These are phyloP conservation scores for Olyra latifolia DNA, from an alignment of 176 grass and related monocot genomes.

Conservation along the genomic window DNA sequence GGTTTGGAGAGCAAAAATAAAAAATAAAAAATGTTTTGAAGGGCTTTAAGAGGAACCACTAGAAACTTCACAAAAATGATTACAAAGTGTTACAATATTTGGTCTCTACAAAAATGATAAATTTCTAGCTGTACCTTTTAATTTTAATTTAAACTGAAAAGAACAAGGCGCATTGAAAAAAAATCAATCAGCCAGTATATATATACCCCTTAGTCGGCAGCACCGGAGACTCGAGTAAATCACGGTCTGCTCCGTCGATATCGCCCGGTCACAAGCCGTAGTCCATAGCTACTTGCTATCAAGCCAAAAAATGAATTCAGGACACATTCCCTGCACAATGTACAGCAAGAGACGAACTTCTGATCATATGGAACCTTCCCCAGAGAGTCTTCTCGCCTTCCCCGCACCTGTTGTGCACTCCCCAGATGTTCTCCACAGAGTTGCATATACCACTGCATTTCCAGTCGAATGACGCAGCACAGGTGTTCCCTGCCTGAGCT, in stretches of 20 bases:
- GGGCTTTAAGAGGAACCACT: too few relatives aligned
- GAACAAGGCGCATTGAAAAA: too few relatives aligned
- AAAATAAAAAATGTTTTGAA: too few relatives aligned
- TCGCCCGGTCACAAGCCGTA: not conserved
- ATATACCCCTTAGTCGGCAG: not conserved
- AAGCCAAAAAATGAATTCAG: conserved; percentile 30
- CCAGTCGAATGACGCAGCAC: conserved; percentile 82
- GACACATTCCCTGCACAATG: conserved; percentile 33
- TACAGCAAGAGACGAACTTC: conserved; percentile 18
- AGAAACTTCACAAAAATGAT: too few relatives aligned
- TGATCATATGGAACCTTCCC: not conserved
- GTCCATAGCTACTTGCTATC: conserved; percentile 30
- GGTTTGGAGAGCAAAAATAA: too few relatives aligned
- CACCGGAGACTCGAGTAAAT: conserved; percentile 48
- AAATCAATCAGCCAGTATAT: not conserved
- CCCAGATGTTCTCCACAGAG: conserved; percentile 67
- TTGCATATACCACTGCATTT: conserved; percentile 90
- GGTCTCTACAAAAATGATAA: too few relatives aligned
- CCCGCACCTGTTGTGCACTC: conserved; percentile 72
- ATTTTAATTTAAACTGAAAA: too few relatives aligned
- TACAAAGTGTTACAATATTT: too few relatives aligned
- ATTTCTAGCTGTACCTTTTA: too few relatives aligned
- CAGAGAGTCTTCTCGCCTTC: conserved; percentile 55
- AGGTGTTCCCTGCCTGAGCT: conserved; percentile 75
- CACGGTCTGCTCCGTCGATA: conserved; percentile 8